Conservation (phyloP, 495 filamentous ascomycete species). For the Trichodelitschia bisporula region DNA sequence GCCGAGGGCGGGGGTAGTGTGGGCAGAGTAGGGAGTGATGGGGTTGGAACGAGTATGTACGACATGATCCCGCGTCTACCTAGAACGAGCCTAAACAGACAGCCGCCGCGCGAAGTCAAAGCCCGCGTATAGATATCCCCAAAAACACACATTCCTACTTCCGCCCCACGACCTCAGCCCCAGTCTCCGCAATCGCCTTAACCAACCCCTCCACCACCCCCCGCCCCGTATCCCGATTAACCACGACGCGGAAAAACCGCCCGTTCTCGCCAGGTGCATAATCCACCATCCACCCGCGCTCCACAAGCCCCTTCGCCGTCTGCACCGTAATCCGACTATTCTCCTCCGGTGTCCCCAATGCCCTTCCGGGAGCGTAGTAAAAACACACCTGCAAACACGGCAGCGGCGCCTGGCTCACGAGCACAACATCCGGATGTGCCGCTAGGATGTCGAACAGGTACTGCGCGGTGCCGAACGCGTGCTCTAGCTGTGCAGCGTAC, state of each 20-base stretch:
- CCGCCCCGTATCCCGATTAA: slow-evolving; percentile 47
- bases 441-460: slow-evolving; percentile 36
- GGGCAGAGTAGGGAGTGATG: background rate
- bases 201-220: slow-evolving; percentile 59
- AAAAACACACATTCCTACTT: too few relatives aligned
- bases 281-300: slow-evolving; percentile 78
- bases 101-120: too few relatives aligned
- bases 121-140: too few relatives aligned
- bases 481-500: slow-evolving; percentile 28
- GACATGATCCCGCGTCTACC: too few relatives aligned
- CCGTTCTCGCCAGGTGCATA: slow-evolving; percentile 63
- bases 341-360: slow-evolving; percentile 24
- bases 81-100: too few relatives aligned
- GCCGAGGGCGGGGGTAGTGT: background rate
- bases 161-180: slow-evolving; percentile 22
- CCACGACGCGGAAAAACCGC: slow-evolving; percentile 71
- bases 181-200: slow-evolving; percentile 41
- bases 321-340: slow-evolving; percentile 47
- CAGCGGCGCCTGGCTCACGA: slow-evolving; percentile 51
- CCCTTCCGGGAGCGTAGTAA: slow-evolving; percentile 42
- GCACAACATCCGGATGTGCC: slow-evolving; percentile 30
- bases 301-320: slow-evolving; percentile 39
- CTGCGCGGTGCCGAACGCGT: slow-evolving; percentile 38
- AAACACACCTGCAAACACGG: slow-evolving; percentile 92
- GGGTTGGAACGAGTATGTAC: background rate